Evolutionary conservation across 139 green algal species (phyloP).

Genomic region (Tetradesmus lagerheimii): DNA sequence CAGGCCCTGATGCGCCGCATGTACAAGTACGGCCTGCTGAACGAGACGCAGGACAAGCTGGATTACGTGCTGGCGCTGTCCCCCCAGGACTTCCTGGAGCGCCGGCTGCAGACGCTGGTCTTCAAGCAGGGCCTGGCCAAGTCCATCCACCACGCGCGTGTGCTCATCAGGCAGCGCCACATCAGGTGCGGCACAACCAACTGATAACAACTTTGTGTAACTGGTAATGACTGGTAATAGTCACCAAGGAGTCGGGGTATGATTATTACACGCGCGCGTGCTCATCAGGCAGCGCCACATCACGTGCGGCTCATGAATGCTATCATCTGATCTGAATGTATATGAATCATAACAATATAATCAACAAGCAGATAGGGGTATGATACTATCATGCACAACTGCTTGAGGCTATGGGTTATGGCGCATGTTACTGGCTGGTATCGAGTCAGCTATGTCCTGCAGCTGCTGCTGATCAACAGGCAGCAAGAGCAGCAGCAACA

Average conservation of each 20-base stretch:
- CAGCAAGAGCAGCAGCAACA: too few relatives aligned
- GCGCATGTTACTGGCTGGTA: too few relatives aligned
- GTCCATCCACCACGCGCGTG: slow-evolving; percentile 98
- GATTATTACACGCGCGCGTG: background rate
- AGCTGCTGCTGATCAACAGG: too few relatives aligned
- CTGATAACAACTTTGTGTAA: too few relatives aligned
- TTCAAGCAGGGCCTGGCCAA: slow-evolving; percentile 99
- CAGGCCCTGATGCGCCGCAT: slow-evolving; percentile 92
- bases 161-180: slow-evolving; percentile 98
- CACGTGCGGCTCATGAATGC: background rate
- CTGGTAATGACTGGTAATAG: too few relatives aligned
- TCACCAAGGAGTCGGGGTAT: too few relatives aligned
- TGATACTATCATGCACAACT: too few relatives aligned
- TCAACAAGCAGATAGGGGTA: too few relatives aligned
- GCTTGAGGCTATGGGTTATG: too few relatives aligned
- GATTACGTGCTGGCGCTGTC: slow-evolving; percentile 99
- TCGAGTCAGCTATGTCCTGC: too few relatives aligned
- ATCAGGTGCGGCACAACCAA: slow-evolving; percentile 82
- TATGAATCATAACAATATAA: too few relatives aligned
- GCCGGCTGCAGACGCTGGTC: slow-evolving; percentile 96
- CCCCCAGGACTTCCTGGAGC: slow-evolving; percentile 91
- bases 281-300: background rate
- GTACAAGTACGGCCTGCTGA: slow-evolving; percentile 98
- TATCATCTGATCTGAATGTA: too few relatives aligned
- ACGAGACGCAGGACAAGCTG: slow-evolving; percentile 97